Evolutionary conservation across 1,139 yeast species (phyloP).

Genomic region (Suhomyces wounanorum): DNA sequence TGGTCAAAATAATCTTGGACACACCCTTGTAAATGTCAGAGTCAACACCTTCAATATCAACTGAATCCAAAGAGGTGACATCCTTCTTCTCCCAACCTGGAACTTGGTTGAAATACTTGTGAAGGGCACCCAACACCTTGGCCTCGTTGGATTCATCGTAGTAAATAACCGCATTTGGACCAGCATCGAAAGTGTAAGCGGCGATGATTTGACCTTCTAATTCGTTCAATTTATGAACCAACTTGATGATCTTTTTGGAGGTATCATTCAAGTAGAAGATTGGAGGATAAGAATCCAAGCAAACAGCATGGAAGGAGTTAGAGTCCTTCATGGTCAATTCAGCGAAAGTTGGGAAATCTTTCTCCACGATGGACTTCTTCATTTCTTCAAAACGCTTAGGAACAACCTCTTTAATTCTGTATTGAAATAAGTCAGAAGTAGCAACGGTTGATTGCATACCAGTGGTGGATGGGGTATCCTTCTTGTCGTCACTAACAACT

Average conservation of each 20-base stretch:
- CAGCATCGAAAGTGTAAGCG: slow-evolving; percentile 98
- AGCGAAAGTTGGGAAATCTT: slow-evolving; percentile 79
- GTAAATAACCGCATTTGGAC: slow-evolving; percentile 96
- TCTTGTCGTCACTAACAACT: slow-evolving; percentile 90
- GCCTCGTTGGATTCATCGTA: slow-evolving; percentile 74
- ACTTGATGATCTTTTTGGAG: slow-evolving; percentile 82
- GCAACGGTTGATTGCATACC: slow-evolving; percentile 96
- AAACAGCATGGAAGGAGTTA: slow-evolving; percentile 95
- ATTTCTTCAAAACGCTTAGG: slow-evolving; percentile 81
- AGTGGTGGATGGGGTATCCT: slow-evolving; percentile 90
- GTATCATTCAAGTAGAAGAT: slow-evolving; percentile 94
- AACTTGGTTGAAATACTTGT: slow-evolving; percentile 55
- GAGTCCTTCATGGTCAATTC: slow-evolving; percentile 94
- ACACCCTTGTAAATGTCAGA: slow-evolving; percentile 67
- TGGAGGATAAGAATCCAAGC: slow-evolving; percentile 94
- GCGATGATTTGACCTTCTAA: slow-evolving; percentile 68
- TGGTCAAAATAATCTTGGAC: slow-evolving; percentile 76
- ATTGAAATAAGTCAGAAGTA: slow-evolving; percentile 81
- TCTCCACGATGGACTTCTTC: slow-evolving; percentile 70
- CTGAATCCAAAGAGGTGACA: slow-evolving; percentile 31
- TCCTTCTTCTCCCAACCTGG: slow-evolving; percentile 68
- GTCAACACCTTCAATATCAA: slow-evolving; percentile 44
- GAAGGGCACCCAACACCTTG: slow-evolving; percentile 60
- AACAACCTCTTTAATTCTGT: slow-evolving; percentile 77
- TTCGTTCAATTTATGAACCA: slow-evolving; percentile 77